Conservation (phyloP, 2,329 filamentous ascomycete species). For the Neocucurbitaria cava region DNA sequence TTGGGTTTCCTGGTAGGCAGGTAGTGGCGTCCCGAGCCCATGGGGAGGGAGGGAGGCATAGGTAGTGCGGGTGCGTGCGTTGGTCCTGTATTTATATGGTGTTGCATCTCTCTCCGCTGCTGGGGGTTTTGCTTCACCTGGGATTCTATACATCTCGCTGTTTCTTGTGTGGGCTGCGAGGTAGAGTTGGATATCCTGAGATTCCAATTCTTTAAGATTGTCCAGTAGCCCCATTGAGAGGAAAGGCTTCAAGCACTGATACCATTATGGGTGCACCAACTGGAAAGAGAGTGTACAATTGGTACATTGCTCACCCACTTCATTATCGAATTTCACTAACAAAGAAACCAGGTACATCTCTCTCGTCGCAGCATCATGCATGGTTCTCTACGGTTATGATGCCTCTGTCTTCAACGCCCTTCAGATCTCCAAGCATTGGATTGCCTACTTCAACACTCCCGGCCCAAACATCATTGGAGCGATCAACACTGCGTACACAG, state of each 20-base stretch:
- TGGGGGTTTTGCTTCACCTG: conserved; percentile 13
- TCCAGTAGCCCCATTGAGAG: background rate
- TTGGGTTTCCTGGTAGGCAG: too few species aligned
- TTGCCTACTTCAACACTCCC: conserved; percentile 66
- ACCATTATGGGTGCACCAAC: conserved; percentile 44
- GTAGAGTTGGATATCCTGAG: conserved; percentile 5
- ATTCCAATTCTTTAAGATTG: too few species aligned
- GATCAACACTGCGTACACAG: conserved; percentile 74
- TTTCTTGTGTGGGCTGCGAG: conserved; percentile 22
- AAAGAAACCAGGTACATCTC: conserved; percentile 65
- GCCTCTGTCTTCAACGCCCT: conserved; percentile 77
- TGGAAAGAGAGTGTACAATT: conserved; percentile 55
- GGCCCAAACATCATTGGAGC: conserved; percentile 58
- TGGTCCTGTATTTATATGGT: conserved; percentile 29
- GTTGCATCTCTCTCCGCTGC: conserved; percentile 9
- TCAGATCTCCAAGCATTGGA: conserved; percentile 72
- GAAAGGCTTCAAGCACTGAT: conserved; percentile 4
- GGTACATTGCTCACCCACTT: conserved; percentile 37
- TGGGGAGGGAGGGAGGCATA: conserved; percentile 31
- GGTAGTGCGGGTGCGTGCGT: conserved; percentile 21
- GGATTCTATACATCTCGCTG: conserved; percentile 25
- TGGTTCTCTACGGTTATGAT: conserved; percentile 79
- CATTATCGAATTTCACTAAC: conserved; percentile 9
- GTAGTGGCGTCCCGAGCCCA: conserved; percentile 26
- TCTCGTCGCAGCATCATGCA: conserved; percentile 73